phyloP scores from a whole-genome alignment of 2,329 filamentous ascomycete genomes.

The Pseudogymnoascus sp. region DNA sequence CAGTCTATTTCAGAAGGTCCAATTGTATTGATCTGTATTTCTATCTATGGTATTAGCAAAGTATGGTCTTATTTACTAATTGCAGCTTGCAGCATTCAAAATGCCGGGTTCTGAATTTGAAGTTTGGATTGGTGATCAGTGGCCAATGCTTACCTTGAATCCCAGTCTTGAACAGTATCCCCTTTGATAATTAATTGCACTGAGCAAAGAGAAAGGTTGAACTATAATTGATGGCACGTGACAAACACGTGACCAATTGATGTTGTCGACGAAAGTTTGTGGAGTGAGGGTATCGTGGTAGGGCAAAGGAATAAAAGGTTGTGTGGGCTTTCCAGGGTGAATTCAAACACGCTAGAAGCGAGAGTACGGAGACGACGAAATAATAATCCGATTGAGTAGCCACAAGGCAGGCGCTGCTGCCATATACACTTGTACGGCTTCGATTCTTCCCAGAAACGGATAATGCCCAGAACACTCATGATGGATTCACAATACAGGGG shows the following conservation, averaged over 20 bases:
- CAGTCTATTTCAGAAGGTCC: background rate
- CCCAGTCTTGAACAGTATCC: background rate
- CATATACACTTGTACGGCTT: background rate
- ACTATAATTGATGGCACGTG: background rate
- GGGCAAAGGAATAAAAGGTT: background rate
- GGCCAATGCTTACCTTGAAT: background rate
- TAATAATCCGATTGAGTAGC: background rate
- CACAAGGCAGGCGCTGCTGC: background rate
- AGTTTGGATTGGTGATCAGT: background rate
- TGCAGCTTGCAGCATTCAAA: background rate
- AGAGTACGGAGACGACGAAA: background rate
- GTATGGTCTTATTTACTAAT: background rate
- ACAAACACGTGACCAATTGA: background rate
- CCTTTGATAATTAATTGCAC: background rate
- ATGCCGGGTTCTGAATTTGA: background rate
- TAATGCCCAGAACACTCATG: background rate
- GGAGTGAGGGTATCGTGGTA: background rate
- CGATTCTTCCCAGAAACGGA: background rate
- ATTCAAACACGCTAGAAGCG: background rate
- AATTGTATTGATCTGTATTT: constrained; percentile 5
- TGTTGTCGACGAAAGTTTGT: background rate
- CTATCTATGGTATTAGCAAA: background rate
- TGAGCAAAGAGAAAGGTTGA: background rate
- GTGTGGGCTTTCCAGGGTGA: background rate
- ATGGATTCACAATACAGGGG: background rate